A percentile compares a stretch with the other conserved stretches of the same genome.
These are phyloP conservation scores for Acer saccharum DNA, from an alignment of 345 rosid species.

Conservation along the genomic window DNA sequence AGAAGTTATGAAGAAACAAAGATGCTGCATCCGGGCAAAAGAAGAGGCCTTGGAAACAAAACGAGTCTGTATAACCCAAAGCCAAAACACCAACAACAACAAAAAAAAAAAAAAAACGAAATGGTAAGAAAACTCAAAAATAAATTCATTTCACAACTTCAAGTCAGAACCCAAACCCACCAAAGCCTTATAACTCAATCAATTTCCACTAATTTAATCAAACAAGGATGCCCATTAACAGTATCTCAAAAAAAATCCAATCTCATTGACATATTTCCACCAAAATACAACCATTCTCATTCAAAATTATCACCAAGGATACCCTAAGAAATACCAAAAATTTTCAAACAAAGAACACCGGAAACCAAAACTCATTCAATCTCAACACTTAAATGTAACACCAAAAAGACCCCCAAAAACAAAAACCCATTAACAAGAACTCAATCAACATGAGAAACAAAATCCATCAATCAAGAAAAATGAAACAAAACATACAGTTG, in stretches of 20 bases:
- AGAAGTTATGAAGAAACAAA: constrained; percentile 61
- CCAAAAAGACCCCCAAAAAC: background rate
- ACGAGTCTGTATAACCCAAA: constrained; percentile 35
- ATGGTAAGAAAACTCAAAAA: background rate
- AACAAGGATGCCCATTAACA: background rate
- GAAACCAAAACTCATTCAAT: background rate
- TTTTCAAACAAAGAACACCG: background rate
- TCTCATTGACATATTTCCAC: background rate
- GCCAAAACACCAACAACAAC: background rate
- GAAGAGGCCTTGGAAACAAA: constrained; percentile 65
- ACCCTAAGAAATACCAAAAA: background rate
- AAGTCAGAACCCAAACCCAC: background rate
- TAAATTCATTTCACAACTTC: background rate
- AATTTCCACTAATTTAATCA: background rate
- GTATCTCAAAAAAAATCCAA: background rate
- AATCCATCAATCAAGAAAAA: background rate
- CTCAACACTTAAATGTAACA: background rate
- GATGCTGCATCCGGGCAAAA: constrained; percentile 57
- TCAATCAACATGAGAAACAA: background rate
- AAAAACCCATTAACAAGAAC: constrained; percentile 6
- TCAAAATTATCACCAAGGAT: background rate
- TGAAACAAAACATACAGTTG: constrained; percentile 48
- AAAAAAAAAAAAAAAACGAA: too few species aligned
- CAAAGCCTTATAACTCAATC: constrained; percentile 1
- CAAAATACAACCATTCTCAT: background rate